Conservation (phyloP, 257 asterid genomes). For the Coffea eugenioides region DNA sequence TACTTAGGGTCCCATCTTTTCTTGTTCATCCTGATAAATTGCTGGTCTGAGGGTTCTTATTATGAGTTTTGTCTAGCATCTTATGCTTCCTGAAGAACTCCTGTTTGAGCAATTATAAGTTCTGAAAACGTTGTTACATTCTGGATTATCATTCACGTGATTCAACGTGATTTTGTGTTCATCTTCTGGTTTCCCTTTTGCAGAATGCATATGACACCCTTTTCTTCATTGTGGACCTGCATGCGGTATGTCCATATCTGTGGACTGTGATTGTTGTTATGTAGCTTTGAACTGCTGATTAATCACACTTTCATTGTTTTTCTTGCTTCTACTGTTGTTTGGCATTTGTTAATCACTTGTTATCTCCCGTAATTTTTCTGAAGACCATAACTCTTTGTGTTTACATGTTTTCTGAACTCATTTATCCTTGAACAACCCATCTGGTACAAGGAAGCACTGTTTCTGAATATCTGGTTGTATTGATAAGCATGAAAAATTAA, state of each 20-base stretch:
- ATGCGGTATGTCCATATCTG: slow-evolving; percentile 69
- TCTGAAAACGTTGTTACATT: slow-evolving; percentile 15
- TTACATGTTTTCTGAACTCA: neutral
- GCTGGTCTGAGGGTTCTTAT: neutral
- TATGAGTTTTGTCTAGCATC: neutral
- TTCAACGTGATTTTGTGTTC: slow-evolving; percentile 1
- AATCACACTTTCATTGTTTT: neutral
- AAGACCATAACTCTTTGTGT: neutral
- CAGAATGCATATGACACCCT: slow-evolving; percentile 88
- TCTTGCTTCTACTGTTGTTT: neutral
- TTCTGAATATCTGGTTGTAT: neutral
- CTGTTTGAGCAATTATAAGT: neutral
- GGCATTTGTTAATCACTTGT: neutral
- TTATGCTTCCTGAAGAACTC: neutral
- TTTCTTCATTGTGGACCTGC: slow-evolving; percentile 97
- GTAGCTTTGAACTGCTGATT: neutral
- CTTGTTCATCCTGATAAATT: too few relatives aligned
- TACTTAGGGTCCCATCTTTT: neutral
- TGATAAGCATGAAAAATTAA: neutral
- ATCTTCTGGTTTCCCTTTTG: slow-evolving; percentile 34
- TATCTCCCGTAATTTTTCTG: neutral
- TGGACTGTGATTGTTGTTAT: neutral
- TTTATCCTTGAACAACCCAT: neutral
- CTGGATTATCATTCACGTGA: slow-evolving; percentile 7
- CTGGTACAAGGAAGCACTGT: neutral